Evolutionary conservation across 2,329 filamentous ascomycete species (phyloP), one percentile per base, ranked within the genome.

Genomic region (Pseudocercospora pini-densiflorae): DNA sequence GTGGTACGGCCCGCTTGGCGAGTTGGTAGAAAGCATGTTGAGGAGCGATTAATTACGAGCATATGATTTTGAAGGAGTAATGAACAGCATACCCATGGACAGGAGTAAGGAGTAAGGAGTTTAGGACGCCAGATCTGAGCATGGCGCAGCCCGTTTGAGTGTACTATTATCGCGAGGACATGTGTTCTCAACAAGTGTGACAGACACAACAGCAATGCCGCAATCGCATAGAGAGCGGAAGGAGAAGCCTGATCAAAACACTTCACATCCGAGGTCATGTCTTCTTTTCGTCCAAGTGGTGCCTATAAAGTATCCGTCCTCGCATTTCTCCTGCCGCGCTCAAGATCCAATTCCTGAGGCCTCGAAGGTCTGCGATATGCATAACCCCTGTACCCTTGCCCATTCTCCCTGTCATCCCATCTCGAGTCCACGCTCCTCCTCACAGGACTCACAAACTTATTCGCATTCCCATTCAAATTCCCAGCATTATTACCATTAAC

Each of bases 1-100:
- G 80, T 99, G 94, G 83, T 99, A 94, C 91, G 95, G 95, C 1
- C 95, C 95, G 12, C 80, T 99, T 65, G 94, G 94, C 10, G 95
- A 99, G 80, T 83, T 99, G 72, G 95, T 99, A 59, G 95, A 99
- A 79, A 98, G 93, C 79, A 99, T 99, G 94, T 81, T 98, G 82
- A 90, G 90, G 81, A 97, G 93, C 77, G 95, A 98, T 79, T 97
- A 40, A 55, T 43, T 36, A 58, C 55, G 31, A 58, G 55, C 31
- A 40, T 43, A 58, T 58, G 55, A 58, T 40, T 43, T 40, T 19
- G 31, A 31, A 58, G 55, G 29, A 45, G 31, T 54, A 31, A 64
- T 24, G 24, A 59, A 53, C 31, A 58, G 55, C 55, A 58, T 58
- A 36, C 55, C 29, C 53, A 55, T 23, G 55, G 27, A 14, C 54